These are phyloP conservation scores for Grammothele lineata DNA, from an alignment of 768 basidiomycete genomes.

Conservation along the genomic window DNA sequence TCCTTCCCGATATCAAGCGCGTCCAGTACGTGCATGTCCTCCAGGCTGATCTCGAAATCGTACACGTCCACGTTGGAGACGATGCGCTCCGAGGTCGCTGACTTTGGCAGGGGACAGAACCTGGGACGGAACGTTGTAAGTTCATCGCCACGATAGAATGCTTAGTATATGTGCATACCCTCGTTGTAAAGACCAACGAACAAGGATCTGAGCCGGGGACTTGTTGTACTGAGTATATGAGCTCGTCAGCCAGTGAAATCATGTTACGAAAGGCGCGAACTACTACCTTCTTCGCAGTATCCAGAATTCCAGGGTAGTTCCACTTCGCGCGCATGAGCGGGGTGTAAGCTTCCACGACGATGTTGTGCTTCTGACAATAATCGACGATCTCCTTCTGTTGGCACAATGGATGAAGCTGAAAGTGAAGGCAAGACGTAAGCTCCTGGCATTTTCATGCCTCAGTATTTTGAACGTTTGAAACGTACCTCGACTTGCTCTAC, in stretches of 20 bases:
- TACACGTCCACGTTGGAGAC: slow-evolving; percentile 68
- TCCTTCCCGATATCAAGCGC: slow-evolving; percentile 48
- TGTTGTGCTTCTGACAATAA: slow-evolving; percentile 44
- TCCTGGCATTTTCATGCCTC: neutral
- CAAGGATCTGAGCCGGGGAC: slow-evolving; percentile 72
- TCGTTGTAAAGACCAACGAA: slow-evolving; percentile 88
- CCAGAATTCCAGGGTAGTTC: slow-evolving; percentile 47
- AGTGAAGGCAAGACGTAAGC: neutral
- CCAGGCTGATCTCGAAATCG: slow-evolving; percentile 63
- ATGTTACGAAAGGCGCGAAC: neutral
- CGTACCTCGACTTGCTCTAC: slow-evolving; percentile 82
- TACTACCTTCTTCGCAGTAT: slow-evolving; percentile 57
- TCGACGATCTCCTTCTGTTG: slow-evolving; percentile 77
- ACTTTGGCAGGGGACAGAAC: slow-evolving; percentile 81
- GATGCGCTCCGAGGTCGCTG: slow-evolving; percentile 66
- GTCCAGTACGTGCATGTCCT: slow-evolving; percentile 66
- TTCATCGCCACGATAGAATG: neutral
- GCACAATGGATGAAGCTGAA: slow-evolving; percentile 74
- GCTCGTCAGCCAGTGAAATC: neutral
- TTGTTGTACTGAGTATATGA: slow-evolving; percentile 44
- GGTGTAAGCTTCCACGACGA: slow-evolving; percentile 44
- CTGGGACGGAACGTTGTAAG: slow-evolving; percentile 31
- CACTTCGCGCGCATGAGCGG: slow-evolving; percentile 55
- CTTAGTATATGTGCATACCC: too few species aligned
- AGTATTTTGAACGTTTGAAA: neutral